A percentile compares a stretch with the other conserved stretches of the same genome.
Conservation (phyloP, 2,329 filamentous ascomycete species). For the Scedosporium aurantiacum region DNA sequence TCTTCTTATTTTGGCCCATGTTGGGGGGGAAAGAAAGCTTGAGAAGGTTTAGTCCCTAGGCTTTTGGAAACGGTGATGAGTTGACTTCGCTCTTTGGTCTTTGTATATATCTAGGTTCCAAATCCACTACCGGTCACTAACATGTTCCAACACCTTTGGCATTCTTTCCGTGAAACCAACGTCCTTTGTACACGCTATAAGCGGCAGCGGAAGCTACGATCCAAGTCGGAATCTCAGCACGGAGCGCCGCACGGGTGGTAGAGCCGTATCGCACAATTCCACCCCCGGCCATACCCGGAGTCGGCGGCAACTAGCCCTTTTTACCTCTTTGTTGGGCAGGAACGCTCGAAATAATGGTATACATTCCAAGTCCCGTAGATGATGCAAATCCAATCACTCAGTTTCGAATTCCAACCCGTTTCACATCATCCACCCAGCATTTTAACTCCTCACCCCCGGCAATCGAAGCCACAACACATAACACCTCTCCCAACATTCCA, state of each 20-base stretch:
- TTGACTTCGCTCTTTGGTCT: neutral
- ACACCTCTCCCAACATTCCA: neutral
- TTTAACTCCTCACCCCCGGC: neutral
- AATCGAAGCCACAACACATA: no score
- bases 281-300: no score
- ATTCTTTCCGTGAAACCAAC: no score
- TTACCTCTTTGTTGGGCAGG: no score
- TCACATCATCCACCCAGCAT: neutral
- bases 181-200: no score
- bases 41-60: neutral
- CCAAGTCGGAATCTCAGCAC: no score
- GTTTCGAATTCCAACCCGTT: neutral
- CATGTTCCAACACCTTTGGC: no score
- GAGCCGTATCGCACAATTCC: no score
- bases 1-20: neutral
- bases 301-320: no score
- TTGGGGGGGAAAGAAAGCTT: neutral
- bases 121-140: no score
- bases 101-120: neutral
- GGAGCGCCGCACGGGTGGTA: no score
- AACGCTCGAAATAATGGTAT: neutral
- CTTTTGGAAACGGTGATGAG: neutral
- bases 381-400: neutral
- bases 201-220: no score
- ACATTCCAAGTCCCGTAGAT: neutral